Percentiles rank a stretch among this genome's conserved stretches.
Conservation (phyloP, 2,329 filamentous ascomycete genomes). For the Penicillium glabrum region DNA sequence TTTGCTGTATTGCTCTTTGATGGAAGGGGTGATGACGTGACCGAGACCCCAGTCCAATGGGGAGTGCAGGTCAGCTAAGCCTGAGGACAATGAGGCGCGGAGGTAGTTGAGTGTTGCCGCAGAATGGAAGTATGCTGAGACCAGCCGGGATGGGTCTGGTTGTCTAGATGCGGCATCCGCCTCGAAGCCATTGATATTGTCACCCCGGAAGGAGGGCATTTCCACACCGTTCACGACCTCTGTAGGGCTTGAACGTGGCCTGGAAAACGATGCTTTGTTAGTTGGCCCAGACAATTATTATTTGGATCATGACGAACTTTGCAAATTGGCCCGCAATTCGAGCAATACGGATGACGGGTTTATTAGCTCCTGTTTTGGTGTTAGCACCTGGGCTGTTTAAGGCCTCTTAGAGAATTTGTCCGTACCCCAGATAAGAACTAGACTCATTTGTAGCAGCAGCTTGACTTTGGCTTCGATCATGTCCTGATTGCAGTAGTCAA, state of each 20-base stretch:
- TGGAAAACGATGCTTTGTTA: constrained; percentile 9
- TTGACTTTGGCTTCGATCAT: constrained; percentile 97
- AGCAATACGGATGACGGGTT: constrained; percentile 87
- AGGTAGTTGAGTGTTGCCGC: constrained; percentile 94
- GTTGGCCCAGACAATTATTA: neutral
- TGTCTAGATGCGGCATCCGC: constrained; percentile 66
- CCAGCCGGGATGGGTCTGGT: constrained; percentile 79
- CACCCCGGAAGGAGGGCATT: constrained; percentile 87
- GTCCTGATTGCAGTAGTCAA: constrained; percentile 88
- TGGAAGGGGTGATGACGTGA: constrained; percentile 78
- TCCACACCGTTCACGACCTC: constrained; percentile 78
- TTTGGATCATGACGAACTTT: constrained; percentile 53
- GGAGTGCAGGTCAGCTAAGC: constrained; percentile 89
- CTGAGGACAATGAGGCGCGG: constrained; percentile 76
- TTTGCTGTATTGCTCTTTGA: constrained; percentile 81
- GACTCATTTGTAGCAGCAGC: constrained; percentile 91
- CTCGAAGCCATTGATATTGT: constrained; percentile 88
- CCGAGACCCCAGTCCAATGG: constrained; percentile 94
- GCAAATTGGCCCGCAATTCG: constrained; percentile 98
- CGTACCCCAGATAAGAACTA: constrained; percentile 84
- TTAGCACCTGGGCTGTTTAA: neutral
- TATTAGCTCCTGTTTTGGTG: constrained; percentile 52
- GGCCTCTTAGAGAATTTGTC: constrained; percentile 18
- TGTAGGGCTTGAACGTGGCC: constrained; percentile 80
- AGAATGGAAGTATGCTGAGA: constrained; percentile 93